These are phyloP conservation scores for Tricholoma furcatifolium DNA, from an alignment of 768 basidiomycete genomes.

Conservation along the genomic window DNA sequence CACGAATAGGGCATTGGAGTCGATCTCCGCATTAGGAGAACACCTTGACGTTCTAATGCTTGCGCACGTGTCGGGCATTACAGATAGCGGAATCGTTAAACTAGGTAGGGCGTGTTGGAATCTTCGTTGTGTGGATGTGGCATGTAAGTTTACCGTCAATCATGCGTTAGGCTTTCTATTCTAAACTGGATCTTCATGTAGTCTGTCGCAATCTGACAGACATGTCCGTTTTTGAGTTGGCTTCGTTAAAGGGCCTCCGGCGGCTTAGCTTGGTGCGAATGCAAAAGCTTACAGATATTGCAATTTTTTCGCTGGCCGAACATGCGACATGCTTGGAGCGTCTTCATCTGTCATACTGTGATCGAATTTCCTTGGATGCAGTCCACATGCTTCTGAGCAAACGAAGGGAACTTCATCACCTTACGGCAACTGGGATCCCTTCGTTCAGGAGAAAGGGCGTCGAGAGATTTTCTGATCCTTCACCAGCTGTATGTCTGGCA, in stretches of 20 bases:
- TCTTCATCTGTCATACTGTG: slow-evolving; percentile 86
- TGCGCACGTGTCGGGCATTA: slow-evolving; percentile 77
- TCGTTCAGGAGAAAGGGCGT: slow-evolving; percentile 70
- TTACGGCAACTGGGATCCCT: slow-evolving; percentile 79
- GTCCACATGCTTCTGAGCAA: slow-evolving; percentile 67
- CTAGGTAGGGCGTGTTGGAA: slow-evolving; percentile 70
- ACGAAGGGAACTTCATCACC: slow-evolving; percentile 61
- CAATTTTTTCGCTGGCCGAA: slow-evolving; percentile 74
- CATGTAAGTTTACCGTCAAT: slow-evolving; percentile 57
- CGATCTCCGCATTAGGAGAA: slow-evolving; percentile 69
- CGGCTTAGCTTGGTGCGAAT: slow-evolving; percentile 82
- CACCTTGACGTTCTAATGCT: slow-evolving; percentile 79
- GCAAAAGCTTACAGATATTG: slow-evolving; percentile 81
- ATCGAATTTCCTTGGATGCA: slow-evolving; percentile 73
- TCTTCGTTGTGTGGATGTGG: slow-evolving; percentile 81
- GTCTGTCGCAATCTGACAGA: slow-evolving; percentile 86
- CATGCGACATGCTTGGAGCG: slow-evolving; percentile 70
- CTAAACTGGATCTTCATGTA: slow-evolving; percentile 24
- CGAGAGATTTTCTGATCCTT: slow-evolving; percentile 71
- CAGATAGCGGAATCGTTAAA: slow-evolving; percentile 69
- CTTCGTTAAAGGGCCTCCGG: slow-evolving; percentile 63
- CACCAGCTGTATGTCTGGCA: slow-evolving; percentile 53
- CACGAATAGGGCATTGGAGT: slow-evolving; percentile 69
- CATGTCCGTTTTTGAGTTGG: slow-evolving; percentile 79
- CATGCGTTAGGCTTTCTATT: slow-evolving; percentile 4